Conservation (phyloP, 148 eudicot genomes). For the Rhododendron williamsianum region DNA sequence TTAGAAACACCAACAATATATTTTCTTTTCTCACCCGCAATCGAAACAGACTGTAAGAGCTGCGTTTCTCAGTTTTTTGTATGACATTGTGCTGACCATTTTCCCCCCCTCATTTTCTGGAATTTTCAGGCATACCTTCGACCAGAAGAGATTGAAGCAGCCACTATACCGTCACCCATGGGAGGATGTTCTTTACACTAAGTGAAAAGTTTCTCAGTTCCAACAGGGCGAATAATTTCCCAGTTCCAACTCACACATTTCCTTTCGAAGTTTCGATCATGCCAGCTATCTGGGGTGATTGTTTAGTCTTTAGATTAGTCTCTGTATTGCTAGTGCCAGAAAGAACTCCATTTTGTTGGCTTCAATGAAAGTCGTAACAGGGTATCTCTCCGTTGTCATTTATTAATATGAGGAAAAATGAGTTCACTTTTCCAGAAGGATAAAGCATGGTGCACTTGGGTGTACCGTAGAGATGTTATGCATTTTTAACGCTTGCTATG, state of each 20-base stretch:
- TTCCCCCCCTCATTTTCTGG: background rate
- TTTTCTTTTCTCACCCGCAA: background rate
- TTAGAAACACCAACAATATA: background rate
- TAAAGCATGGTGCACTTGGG: too few species aligned
- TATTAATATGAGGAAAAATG: background rate
- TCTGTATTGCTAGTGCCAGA: background rate
- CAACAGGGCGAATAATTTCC: slow-evolving; percentile 6
- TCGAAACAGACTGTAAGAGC: background rate
- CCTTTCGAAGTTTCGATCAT: background rate
- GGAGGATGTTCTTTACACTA: slow-evolving; percentile 98
- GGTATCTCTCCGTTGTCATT: background rate
- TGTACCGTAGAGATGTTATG: too few species aligned
- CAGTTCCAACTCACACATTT: slow-evolving; percentile 12
- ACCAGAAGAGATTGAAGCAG: slow-evolving; percentile 98
- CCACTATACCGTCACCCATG: slow-evolving; percentile 98
- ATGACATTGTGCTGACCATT: background rate
- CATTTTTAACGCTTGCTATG: too few species aligned
- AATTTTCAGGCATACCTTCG: slow-evolving; percentile 84
- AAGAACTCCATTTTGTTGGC: background rate
- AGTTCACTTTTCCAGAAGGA: background rate
- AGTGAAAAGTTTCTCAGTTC: slow-evolving; percentile 39
- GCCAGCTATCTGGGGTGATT: slow-evolving; percentile 1
- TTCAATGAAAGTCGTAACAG: background rate
- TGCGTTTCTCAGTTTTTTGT: background rate
- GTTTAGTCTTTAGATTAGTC: slow-evolving; percentile 11